Evolutionary conservation across 257 asterid genomes (phyloP).

Genomic region (Salvia miltiorrhiza): DNA sequence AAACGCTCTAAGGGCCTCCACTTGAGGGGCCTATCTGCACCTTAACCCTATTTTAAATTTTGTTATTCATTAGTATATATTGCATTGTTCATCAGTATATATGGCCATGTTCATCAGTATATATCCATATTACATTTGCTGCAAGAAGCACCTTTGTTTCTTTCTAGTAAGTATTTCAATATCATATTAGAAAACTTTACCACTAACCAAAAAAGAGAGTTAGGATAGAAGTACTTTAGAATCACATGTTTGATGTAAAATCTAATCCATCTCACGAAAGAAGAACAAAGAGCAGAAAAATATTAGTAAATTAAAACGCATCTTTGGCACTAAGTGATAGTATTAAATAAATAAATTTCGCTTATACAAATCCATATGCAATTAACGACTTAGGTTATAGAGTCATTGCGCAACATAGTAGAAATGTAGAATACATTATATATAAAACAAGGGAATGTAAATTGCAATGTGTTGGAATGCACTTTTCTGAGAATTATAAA

Average conservation of each 20-base stretch:
- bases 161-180: background rate
- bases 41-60: no score
- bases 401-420: no score
- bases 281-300: background rate
- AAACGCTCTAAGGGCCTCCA: no score
- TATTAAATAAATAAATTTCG: background rate
- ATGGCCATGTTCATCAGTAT: no score
- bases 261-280: background rate
- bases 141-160: background rate
- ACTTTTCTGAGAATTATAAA: no score
- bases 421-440: no score
- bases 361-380: background rate
- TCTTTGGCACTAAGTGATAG: background rate
- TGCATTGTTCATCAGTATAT: no score
- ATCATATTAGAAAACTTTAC: background rate
- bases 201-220: background rate
- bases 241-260: constrained; percentile 2
- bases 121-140: background rate
- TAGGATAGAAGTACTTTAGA: constrained; percentile 12
- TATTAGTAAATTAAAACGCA: background rate
- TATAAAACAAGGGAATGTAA: no score
- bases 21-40: no score
- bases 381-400: no score
- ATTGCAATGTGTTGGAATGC: no score
- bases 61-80: no score